These are phyloP conservation scores for Cichorium intybus DNA, from an alignment of 140 eudicot species.

Conservation along the genomic window DNA sequence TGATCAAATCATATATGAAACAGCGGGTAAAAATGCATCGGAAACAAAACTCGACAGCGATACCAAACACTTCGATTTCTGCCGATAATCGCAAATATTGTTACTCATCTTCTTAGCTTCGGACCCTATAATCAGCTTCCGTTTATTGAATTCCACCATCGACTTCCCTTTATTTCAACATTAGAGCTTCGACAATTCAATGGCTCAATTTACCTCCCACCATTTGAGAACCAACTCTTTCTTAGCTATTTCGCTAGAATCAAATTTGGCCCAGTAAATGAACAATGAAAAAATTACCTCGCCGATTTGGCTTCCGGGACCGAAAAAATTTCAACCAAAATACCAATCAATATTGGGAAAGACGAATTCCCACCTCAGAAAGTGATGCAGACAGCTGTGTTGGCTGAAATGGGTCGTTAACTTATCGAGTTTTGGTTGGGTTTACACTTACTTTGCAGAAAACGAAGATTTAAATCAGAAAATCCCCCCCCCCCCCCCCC, in stretches of 20 bases:
- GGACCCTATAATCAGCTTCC: constrained; percentile 59
- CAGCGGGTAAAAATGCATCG: constrained; percentile 36
- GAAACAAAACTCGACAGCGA: constrained; percentile 50
- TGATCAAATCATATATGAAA: constrained; percentile 39
- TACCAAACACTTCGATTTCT: constrained; percentile 61
- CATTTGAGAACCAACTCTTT: constrained; percentile 56
- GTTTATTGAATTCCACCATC: constrained; percentile 80
- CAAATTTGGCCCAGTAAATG: constrained; percentile 71
- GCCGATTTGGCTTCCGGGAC: constrained; percentile 87
- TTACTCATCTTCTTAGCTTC: constrained; percentile 71
- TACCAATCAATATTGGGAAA: constrained; percentile 43
- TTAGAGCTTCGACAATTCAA: constrained; percentile 84
- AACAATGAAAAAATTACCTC: constrained; percentile 58
- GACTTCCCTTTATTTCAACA: constrained; percentile 76
- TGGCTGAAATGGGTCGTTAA: constrained; percentile 64
- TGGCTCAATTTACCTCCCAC: constrained; percentile 60
- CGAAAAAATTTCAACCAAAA: constrained; percentile 52
- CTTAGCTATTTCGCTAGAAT: constrained; percentile 76
- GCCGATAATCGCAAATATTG: constrained; percentile 72
- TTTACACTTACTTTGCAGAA: constrained; percentile 72
- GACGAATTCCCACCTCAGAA: constrained; percentile 74
- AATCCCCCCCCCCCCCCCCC: constrained; percentile 35
- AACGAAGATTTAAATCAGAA: constrained; percentile 51
- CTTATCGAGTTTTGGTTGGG: constrained; percentile 84
- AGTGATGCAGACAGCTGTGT: constrained; percentile 95